Evolutionary conservation across 306 rosid genomes (phyloP), one percentile per base, ranked within the genome.

Genomic region (Cicer judaicum): DNA sequence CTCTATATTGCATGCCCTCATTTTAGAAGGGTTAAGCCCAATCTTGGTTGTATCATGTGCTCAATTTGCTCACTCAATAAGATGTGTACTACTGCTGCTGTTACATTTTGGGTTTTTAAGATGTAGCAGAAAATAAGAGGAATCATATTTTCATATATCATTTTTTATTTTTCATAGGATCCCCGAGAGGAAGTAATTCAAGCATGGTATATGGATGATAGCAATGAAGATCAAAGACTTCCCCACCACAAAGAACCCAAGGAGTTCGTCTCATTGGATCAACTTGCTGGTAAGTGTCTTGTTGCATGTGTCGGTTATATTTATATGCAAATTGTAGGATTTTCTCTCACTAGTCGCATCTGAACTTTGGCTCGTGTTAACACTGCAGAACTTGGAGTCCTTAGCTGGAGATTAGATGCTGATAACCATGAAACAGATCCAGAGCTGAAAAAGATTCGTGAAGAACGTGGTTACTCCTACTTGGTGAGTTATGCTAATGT

Each of bases 121-220:
- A 66, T 68, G 68, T 76, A 6, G 19, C 16, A 64, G 39, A 76
- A 76, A 69, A 34, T 11, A 39, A 65, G 82, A 44, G 66, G 62
- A 68, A 11, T 70, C 49, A 62, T 64, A 43, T 72, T 55, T 57
- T 79, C 54, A 63, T 77, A 53, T 79, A 54, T 14, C 5, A 53
- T 50, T 64, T 39, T 24, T 24, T 24, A 24, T 24, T 24, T 24
- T 77, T 54, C 75, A 29, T 75, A 95, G 99, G 98, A 95, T 79
- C 88, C 93, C 42, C 88, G 96, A 21, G 97, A 95, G 88, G 98
- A 95, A 75, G 97, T 95, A 73, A 2, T 95, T 84, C 91, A 95
- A 80, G 99, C 99, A 78, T 95, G 99, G 98, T 92, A 81, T 88
- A 95, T 95, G 99, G 98, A 95, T 88, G 97, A 90, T 50, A 89